Evolutionary conservation across 2,329 filamentous ascomycete species (phyloP).

Genomic region (Trichoderma gracile): DNA sequence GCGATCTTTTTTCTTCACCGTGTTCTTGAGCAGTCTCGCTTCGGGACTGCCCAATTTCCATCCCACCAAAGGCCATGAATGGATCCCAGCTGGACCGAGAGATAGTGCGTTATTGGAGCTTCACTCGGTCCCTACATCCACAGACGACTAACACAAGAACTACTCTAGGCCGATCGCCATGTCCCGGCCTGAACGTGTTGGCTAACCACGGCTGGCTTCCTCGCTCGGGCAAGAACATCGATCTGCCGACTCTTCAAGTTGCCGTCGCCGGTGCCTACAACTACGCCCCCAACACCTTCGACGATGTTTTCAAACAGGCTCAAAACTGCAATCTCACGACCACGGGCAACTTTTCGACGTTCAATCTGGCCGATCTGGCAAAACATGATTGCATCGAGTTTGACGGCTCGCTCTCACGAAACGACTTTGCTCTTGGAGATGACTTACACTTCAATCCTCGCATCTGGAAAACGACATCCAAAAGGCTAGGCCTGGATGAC

Average conservation of each 20-base stretch:
- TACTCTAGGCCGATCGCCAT: slow-evolving; percentile 42
- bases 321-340: background rate
- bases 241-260: background rate
- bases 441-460: background rate
- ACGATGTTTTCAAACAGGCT: background rate
- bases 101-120: background rate
- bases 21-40: background rate
- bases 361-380: background rate
- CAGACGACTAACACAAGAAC: background rate
- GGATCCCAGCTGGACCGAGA: slow-evolving; percentile 3
- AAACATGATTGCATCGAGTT: slow-evolving; percentile 19
- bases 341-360: slow-evolving; percentile 12
- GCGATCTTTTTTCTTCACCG: background rate
- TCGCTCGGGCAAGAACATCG: slow-evolving; percentile 15
- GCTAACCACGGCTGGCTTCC: slow-evolving; percentile 25
- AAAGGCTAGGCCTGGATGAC: background rate
- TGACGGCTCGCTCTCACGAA: slow-evolving; percentile 21
- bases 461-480: background rate
- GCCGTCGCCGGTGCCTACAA: slow-evolving; percentile 4
- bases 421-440: slow-evolving; percentile 10
- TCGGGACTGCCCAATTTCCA: slow-evolving; percentile 1
- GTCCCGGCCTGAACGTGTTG: slow-evolving; percentile 44
- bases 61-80: background rate
- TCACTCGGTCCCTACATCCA: background rate
- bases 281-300: background rate